Conservation (phyloP, 1,139 yeast species). For the Scheffersomyces stambukii region DNA sequence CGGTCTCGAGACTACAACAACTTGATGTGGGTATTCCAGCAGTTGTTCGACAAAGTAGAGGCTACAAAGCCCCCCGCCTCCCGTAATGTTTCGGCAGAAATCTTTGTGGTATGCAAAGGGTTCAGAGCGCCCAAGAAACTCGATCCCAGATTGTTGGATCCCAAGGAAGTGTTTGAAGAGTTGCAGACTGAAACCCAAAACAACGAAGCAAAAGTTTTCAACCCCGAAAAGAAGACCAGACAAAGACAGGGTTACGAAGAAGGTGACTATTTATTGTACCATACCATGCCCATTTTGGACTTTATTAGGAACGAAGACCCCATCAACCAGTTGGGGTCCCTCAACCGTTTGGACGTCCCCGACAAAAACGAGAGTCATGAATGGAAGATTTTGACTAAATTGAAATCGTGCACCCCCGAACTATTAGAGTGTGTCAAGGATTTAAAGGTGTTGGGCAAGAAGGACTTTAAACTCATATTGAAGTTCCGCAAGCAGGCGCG, state of each 20-base stretch:
- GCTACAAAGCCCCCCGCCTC: slow-evolving; percentile 99
- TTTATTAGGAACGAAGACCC: slow-evolving; percentile 80
- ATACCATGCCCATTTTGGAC: slow-evolving; percentile 70
- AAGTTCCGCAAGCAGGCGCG: slow-evolving; percentile 90
- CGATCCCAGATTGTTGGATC: slow-evolving; percentile 89
- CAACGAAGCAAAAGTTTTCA: slow-evolving; percentile 87
- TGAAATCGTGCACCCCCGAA: slow-evolving; percentile 75
- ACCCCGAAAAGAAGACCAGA: slow-evolving; percentile 88
- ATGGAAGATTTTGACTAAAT: slow-evolving; percentile 64
- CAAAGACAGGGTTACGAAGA: slow-evolving; percentile 90
- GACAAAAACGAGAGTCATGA: slow-evolving; percentile 45
- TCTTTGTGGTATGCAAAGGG: slow-evolving; percentile 93
- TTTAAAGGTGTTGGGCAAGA: slow-evolving; percentile 87
- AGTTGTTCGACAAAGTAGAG: slow-evolving; percentile 90
- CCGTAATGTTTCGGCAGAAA: slow-evolving; percentile 98
- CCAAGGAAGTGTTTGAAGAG: slow-evolving; percentile 92
- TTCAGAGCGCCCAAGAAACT: slow-evolving; percentile 94
- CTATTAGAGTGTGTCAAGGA: slow-evolving; percentile 81
- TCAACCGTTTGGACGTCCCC: slow-evolving; percentile 52
- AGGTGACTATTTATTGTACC: slow-evolving; percentile 78
- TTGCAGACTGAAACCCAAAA: slow-evolving; percentile 60
- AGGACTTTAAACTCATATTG: slow-evolving; percentile 80
- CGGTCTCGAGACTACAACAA: slow-evolving; percentile 97
- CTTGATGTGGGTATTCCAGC: slow-evolving; percentile 95
- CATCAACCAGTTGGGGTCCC: slow-evolving; percentile 72